Conservation (phyloP, 306 rosid species). For the Dalbergia cochinchinensis region DNA sequence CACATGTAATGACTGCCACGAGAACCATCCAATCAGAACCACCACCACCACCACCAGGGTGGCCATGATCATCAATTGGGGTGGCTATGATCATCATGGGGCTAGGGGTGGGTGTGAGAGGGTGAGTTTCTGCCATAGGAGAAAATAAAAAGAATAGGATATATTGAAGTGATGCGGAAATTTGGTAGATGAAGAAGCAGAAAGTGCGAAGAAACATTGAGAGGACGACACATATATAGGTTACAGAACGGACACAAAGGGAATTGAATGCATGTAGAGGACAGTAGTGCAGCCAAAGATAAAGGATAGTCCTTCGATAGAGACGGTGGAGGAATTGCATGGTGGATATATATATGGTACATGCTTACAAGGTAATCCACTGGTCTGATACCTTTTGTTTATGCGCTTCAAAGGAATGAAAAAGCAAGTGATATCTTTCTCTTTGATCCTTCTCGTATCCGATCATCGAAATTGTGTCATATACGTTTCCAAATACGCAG, state of each 20-base stretch:
- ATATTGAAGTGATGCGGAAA: background rate
- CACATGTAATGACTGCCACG: slow-evolving; percentile 71
- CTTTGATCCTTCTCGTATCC: slow-evolving; percentile 19
- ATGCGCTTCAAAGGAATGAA: slow-evolving; percentile 56
- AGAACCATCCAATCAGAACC: slow-evolving; percentile 62
- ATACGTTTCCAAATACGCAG: background rate
- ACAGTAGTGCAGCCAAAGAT: slow-evolving; percentile 1
- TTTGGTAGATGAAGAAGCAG: slow-evolving; percentile 22
- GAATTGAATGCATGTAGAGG: background rate
- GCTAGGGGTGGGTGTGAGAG: slow-evolving; percentile 46
- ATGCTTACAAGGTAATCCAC: slow-evolving; percentile 67
- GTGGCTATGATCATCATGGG: slow-evolving; percentile 37
- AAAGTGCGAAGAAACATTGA: slow-evolving; percentile 34
- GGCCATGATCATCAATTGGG: background rate
- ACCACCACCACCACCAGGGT: background rate
- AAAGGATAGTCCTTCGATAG: slow-evolving; percentile 1
- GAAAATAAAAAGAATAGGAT: background rate
- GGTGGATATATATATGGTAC: slow-evolving; percentile 26
- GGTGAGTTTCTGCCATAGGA: slow-evolving; percentile 53
- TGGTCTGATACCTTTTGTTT: slow-evolving; percentile 42
- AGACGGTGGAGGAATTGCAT: slow-evolving; percentile 4
- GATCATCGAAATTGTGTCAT: background rate
- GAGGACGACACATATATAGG: slow-evolving; percentile 12
- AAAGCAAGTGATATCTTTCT: slow-evolving; percentile 35
- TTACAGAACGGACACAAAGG: background rate